phyloP scores from a whole-genome alignment of 495 filamentous ascomycete genomes.

The Aspergillus carlsbadensis region DNA sequence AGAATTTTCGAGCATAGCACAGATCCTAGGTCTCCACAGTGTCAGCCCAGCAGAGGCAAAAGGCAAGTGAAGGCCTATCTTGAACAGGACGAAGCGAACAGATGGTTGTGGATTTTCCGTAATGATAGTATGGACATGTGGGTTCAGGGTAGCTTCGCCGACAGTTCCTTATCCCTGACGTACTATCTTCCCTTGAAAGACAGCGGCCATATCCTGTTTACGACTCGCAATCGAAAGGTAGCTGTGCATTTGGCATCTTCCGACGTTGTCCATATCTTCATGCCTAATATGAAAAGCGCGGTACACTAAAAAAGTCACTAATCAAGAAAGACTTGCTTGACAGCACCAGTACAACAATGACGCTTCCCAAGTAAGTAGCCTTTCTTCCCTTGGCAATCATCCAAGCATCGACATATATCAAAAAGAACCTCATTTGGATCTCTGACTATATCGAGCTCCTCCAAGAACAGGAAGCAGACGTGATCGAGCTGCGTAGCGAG shows the following conservation, averaged over 20 bases:
- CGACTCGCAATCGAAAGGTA: constrained; percentile 4
- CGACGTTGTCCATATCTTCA: not conserved
- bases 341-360: constrained; percentile 17
- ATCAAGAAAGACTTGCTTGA: constrained; percentile 1
- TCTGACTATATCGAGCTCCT: constrained; percentile 45
- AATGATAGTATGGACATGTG: not conserved
- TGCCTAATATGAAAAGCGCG: not conserved
- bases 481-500: constrained; percentile 44
- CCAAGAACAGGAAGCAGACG: constrained; percentile 36
- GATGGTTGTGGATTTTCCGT: not conserved
- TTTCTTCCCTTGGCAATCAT: constrained; percentile 3
- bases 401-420: constrained; percentile 8
- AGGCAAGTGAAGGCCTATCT: not conserved
- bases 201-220: constrained; percentile 5
- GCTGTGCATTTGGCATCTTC: not conserved
- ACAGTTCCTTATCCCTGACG: not conserved
- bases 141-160: not conserved
- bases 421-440: constrained; percentile 13
- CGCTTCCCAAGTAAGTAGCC: constrained; percentile 17
- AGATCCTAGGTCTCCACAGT: not conserved
- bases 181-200: not conserved
- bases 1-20: not conserved
- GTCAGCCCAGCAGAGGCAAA: not conserved
- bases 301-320: not conserved
- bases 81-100: not conserved